Evolutionary conservation across 352 stramenopile genomes (phyloP), one percentile per base, ranked within the genome.

Genomic region (Globisporangium paddicum): DNA sequence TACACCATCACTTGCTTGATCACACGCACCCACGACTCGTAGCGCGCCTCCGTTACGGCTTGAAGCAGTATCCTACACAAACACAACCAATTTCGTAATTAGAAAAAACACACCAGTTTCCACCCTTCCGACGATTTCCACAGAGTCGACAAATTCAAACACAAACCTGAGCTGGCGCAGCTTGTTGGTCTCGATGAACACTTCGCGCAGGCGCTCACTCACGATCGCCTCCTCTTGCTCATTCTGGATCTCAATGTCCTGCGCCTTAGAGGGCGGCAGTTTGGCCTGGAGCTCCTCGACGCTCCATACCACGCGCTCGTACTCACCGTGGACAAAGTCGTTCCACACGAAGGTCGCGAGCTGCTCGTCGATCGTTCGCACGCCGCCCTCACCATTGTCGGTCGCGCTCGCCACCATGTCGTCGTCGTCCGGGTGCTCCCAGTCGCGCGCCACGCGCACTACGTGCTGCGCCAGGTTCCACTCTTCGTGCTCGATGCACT

Each of bases 401-500:
- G 49, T 53, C 6, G 41, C 3, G 18, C 38, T 32, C 25, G 55
- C 23, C 13, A 58, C 18, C 4, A 61, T 46, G 9, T 37, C 40
- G 5, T 67, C 45, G 11, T 74, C 66, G 16, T 63, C 45, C 1
- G 66, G 62, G 19, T 82, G 67, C 30, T 88, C 75, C 86, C 86
- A 95, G 45, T 88, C 82, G n/a, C 86, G 78, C 8, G 83, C 81
- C 9, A 95, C 86, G 13, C 86, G 86, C 3, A 93, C 82, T 0
- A 95, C 79, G 40, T 95, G 82, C 48, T 85, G 73, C 6, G 82
- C 86, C 1, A 95, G 65, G 0, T 68, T 60, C 75, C 77, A 88
- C 52, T 95, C 82, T 28, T 91, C 78, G 30, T 91, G 79, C 55
- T 91, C 83, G 28, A 93, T 63, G 63, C 86, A 93, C 55, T 88